These are phyloP conservation scores for Saturnispora zaruensis DNA, from an alignment of 805 yeast species.

Conservation along the genomic window DNA sequence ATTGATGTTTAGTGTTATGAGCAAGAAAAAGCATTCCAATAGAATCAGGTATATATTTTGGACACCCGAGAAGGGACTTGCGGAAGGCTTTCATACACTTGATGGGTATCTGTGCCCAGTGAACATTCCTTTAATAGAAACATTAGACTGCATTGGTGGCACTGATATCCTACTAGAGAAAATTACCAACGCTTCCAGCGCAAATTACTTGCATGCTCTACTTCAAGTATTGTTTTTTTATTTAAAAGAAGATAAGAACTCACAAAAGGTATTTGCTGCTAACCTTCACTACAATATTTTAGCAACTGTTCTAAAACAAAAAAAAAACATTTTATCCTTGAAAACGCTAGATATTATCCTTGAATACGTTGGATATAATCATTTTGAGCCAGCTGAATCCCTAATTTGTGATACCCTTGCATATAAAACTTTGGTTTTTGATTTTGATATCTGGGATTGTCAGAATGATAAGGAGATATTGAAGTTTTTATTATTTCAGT, in stretches of 20 bases:
- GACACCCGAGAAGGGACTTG: not conserved
- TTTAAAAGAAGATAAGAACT: conserved; percentile 32
- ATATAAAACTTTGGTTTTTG: conserved; percentile 51
- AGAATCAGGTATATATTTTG: not conserved
- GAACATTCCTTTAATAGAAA: conserved; percentile 3
- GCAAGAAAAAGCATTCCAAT: not conserved
- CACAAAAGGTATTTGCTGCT: conserved; percentile 53
- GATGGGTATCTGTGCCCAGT: not conserved
- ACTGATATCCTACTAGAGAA: conserved; percentile 37
- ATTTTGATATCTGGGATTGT: conserved; percentile 52
- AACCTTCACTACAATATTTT: conserved; percentile 54
- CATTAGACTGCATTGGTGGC: conserved; percentile 43
- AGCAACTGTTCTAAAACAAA: conserved; percentile 43
- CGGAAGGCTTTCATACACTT: not conserved
- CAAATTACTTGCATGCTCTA: conserved; percentile 27
- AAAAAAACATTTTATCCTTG: conserved; percentile 32
- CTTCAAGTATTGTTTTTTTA: conserved; percentile 36
- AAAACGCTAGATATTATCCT: conserved; percentile 42
- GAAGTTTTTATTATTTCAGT: conserved; percentile 47
- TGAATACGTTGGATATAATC: conserved; percentile 48
- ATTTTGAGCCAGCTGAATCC: conserved; percentile 43
- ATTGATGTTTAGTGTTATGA: not conserved
- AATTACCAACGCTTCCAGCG: conserved; percentile 36
- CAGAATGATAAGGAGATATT: conserved; percentile 33
- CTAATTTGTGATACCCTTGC: conserved; percentile 47